Conservation (phyloP, 305 asterid species). For the Coffea humblotiana region DNA sequence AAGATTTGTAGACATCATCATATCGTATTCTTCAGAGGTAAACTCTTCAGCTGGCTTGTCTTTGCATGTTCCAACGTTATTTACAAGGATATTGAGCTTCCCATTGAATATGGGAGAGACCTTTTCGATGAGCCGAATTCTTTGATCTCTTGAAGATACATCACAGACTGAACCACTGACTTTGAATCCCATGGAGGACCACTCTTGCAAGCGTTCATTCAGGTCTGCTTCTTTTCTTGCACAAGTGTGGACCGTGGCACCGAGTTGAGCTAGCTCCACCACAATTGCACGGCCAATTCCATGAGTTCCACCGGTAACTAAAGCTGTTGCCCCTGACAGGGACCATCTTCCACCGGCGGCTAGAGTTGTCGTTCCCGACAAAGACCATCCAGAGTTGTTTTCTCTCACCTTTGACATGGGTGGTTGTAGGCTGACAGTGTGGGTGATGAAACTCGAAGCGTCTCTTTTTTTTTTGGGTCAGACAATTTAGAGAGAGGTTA, state of each 20-base stretch:
- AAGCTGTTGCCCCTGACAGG: conserved; percentile 11
- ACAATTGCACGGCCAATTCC: conserved; percentile 24
- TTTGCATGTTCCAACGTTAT: conserved; percentile 22
- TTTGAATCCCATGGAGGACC: conserved; percentile 13
- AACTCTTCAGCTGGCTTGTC: conserved; percentile 11
- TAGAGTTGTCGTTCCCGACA: too few species aligned
- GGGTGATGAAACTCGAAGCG: too few species aligned
- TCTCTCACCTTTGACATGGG: too few species aligned
- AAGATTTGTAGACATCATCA: conserved; percentile 23
- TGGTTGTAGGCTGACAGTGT: too few species aligned
- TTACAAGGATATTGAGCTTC: conserved; percentile 12
- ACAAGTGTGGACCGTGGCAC: conserved; percentile 11
- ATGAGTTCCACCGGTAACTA: conserved; percentile 19
- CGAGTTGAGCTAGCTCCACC: conserved; percentile 15
- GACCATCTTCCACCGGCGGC: conserved; percentile 13
- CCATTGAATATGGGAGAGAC: background rate
- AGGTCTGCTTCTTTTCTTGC: conserved; percentile 18
- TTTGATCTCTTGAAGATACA: conserved; percentile 11
- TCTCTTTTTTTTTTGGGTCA: too few species aligned
- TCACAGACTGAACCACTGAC: conserved; percentile 14
- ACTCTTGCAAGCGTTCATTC: conserved; percentile 1
- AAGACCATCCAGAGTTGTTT: too few species aligned
- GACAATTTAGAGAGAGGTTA: too few species aligned
- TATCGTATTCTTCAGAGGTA: conserved; percentile 13
- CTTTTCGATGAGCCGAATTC: background rate